phyloP scores from a whole-genome alignment of 257 asterid species.

The Fraxinus americana region DNA sequence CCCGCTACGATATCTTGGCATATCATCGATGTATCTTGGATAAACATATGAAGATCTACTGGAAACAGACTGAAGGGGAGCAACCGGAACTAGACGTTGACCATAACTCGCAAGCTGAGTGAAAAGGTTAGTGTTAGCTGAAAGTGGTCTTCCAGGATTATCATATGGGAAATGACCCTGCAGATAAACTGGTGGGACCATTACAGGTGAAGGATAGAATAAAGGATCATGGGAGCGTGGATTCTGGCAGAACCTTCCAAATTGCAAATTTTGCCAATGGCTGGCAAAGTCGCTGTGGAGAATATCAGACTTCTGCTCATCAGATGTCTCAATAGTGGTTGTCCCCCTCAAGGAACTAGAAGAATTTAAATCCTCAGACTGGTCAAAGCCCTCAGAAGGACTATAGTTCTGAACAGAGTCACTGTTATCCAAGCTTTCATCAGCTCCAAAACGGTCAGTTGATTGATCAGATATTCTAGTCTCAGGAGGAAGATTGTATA shows the following conservation, averaged over 20 bases:
- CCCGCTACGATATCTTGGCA: constrained; percentile 89
- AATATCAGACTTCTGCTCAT: constrained; percentile 68
- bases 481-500: constrained; percentile 68
- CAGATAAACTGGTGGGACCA: constrained; percentile 82
- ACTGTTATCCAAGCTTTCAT: constrained; percentile 46
- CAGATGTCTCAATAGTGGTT: constrained; percentile 47
- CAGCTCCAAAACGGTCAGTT: constrained; percentile 53
- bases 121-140: constrained; percentile 59
- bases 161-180: constrained; percentile 83
- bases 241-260: constrained; percentile 90
- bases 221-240: constrained; percentile 56
- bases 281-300: constrained; percentile 87
- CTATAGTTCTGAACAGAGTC: constrained; percentile 51
- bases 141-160: constrained; percentile 72
- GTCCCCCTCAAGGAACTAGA: constrained; percentile 49
- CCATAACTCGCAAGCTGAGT: constrained; percentile 76
- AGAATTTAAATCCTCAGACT: constrained; percentile 51
- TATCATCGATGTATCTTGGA: constrained; percentile 67
- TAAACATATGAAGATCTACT: constrained; percentile 64
- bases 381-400: constrained; percentile 49
- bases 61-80: constrained; percentile 71
- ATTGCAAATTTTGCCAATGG: constrained; percentile 88
- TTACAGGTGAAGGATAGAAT: constrained; percentile 64
- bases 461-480: constrained; percentile 61
- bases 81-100: constrained; percentile 63